Percentiles rank a stretch among this genome's conserved stretches.
These are phyloP conservation scores for Cladochytrium replicatum DNA, from an alignment of 192 early-diverging fungal genomes.

Conservation along the genomic window DNA sequence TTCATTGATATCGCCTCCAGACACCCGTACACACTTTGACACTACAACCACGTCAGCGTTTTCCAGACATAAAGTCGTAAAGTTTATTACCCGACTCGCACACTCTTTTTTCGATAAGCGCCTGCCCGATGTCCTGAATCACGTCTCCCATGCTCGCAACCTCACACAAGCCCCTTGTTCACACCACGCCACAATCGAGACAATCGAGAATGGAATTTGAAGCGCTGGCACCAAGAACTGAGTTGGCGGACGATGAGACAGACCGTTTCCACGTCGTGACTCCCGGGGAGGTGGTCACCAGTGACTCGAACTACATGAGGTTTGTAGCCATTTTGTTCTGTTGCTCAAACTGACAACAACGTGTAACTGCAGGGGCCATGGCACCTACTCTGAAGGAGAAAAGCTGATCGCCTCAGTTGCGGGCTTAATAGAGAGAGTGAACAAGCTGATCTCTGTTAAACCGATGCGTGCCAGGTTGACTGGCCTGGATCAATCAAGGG, in stretches of 20 bases:
- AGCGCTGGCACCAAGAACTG: too few relatives aligned
- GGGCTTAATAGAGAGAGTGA: slow-evolving; percentile 86
- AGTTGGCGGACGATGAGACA: slow-evolving; percentile 31
- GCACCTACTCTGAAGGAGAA: slow-evolving; percentile 68
- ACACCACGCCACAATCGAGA: too few relatives aligned
- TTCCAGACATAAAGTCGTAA: too few relatives aligned
- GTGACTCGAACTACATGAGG: slow-evolving; percentile 67
- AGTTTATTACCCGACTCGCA: too few relatives aligned
- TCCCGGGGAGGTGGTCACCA: slow-evolving; percentile 66
- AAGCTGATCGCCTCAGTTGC: slow-evolving; percentile 76
- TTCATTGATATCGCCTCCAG: too few relatives aligned
- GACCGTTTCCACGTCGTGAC: slow-evolving; percentile 46
- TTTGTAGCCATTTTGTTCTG: slow-evolving; percentile 12
- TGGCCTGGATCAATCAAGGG: not conserved
- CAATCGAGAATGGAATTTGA: too few relatives aligned
- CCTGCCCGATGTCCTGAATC: too few relatives aligned
- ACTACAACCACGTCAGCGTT: too few relatives aligned
- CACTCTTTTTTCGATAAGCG: too few relatives aligned
- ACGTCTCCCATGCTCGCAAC: too few relatives aligned
- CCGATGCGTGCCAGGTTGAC: slow-evolving; percentile 71
- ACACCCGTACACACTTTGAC: too few relatives aligned
- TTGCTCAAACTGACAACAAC: not conserved
- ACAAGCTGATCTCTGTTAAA: slow-evolving; percentile 87
- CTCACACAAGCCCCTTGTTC: too few relatives aligned
- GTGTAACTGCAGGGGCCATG: slow-evolving; percentile 56